Percentiles rank a stretch among this genome's conserved stretches.
Evolutionary conservation across 2,329 filamentous ascomycete genomes (phyloP).

Genomic region (Neofusicoccum laricinum): DNA sequence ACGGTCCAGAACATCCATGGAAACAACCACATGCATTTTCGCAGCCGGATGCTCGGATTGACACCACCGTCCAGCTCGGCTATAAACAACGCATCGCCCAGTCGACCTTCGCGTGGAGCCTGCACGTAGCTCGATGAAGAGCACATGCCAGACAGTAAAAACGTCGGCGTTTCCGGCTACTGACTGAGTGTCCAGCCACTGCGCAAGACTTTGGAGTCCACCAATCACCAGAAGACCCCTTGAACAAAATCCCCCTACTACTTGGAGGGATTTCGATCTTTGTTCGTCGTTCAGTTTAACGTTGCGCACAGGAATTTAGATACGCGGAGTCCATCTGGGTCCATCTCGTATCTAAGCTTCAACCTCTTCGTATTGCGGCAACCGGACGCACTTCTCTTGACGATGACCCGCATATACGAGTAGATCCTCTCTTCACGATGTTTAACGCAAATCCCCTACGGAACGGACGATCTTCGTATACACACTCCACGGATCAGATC

Average conservation of each 20-base stretch:
- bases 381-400: not conserved
- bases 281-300: not conserved
- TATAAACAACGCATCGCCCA: not conserved
- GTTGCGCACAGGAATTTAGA: not conserved
- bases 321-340: not conserved
- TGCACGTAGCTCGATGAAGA: not conserved
- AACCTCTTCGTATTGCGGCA: conserved; percentile 5
- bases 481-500: not conserved
- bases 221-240: not conserved
- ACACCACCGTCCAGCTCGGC: not conserved
- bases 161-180: not conserved
- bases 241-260: not conserved
- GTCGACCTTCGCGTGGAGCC: not conserved
- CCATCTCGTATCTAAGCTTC: conserved; percentile 4
- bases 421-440: conserved; percentile 1
- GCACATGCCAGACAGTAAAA: not conserved
- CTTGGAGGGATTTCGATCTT: too few species aligned
- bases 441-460: not conserved
- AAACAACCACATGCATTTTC: not conserved
- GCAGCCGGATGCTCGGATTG: not conserved
- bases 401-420: conserved; percentile 8
- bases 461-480: conserved; percentile 11
- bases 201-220: not conserved
- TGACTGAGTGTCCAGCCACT: not conserved
- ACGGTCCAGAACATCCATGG: not conserved